phyloP scores from a whole-genome alignment of 73 alveolate genomes.

The Paramecium sexaurelia region DNA sequence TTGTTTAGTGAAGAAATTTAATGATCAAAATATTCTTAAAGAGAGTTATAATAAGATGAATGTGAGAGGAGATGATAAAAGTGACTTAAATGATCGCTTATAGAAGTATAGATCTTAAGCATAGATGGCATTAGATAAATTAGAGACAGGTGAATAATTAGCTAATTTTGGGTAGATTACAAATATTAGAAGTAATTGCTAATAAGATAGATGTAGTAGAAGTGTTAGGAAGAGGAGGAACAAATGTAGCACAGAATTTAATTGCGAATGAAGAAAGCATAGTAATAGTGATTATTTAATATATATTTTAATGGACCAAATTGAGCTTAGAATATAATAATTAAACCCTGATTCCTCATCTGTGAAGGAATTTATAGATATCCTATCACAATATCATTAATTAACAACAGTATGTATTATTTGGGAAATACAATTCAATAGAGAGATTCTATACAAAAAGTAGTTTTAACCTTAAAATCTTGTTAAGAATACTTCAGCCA shows the following conservation, averaged over 20 bases:
- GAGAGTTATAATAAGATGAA: not conserved
- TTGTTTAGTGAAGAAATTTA: not conserved
- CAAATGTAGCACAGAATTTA: not conserved
- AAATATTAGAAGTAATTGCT: not conserved
- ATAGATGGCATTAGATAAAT: not conserved
- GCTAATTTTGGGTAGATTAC: slow-evolving; percentile 15
- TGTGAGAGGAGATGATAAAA: not conserved
- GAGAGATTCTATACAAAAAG: slow-evolving; percentile 38
- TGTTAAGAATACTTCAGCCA: slow-evolving; percentile 25
- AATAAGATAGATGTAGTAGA: not conserved
- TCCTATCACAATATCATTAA: slow-evolving; percentile 16
- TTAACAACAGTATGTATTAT: slow-evolving; percentile 20
- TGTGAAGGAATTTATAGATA: slow-evolving; percentile 5
- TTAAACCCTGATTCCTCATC: not conserved
- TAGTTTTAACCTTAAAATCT: slow-evolving; percentile 27
- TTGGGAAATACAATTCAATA: slow-evolving; percentile 44
- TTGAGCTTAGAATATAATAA: slow-evolving; percentile 6
- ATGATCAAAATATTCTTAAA: not conserved
- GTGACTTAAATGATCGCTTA: not conserved
- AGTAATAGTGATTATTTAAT: not conserved
- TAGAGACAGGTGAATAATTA: not conserved
- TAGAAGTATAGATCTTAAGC: slow-evolving; percentile 14
- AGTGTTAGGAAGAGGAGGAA: slow-evolving; percentile 14
- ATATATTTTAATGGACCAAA: slow-evolving; percentile 18
- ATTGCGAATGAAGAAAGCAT: slow-evolving; percentile 6